Conservation (phyloP, 2,329 filamentous ascomycete genomes). For the Sphaerulina musiva region DNA sequence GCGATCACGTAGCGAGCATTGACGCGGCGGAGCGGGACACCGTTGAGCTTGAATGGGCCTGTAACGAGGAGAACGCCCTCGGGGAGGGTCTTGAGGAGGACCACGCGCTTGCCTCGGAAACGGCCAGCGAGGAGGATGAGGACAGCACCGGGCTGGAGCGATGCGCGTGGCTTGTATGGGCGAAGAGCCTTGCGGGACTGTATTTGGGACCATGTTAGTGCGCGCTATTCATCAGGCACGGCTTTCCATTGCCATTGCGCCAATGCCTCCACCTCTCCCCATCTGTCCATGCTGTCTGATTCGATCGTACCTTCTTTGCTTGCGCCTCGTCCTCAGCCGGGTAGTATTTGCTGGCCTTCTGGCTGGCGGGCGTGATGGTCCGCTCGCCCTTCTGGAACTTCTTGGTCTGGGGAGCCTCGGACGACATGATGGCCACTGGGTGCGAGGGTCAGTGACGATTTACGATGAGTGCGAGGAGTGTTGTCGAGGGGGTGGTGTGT, state of each 20-base stretch:
- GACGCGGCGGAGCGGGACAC: conserved; percentile 89
- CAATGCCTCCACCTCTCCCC: background rate
- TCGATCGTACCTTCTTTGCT: conserved; percentile 79
- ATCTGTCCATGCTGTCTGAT: background rate
- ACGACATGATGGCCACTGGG: conserved; percentile 28
- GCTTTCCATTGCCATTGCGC: background rate
- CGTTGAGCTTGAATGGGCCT: conserved; percentile 99
- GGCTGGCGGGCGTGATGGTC: conserved; percentile 74
- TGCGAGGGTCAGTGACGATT: background rate
- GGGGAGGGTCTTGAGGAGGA: conserved; percentile 95
- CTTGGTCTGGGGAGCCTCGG: conserved; percentile 57
- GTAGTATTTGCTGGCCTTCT: conserved; percentile 99
- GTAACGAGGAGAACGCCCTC: conserved; percentile 98
- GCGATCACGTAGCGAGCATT: conserved; percentile 92
- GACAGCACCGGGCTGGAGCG: conserved; percentile 88
- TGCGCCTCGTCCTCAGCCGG: conserved; percentile 83
- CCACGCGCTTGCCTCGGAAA: conserved; percentile 99
- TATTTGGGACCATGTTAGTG: conserved; percentile 21
- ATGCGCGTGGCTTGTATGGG: conserved; percentile 76
- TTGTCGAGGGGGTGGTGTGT: background rate
- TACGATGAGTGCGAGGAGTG: background rate
- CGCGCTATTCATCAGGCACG: conserved; percentile 4
- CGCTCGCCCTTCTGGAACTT: conserved; percentile 96
- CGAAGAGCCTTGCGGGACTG: conserved; percentile 93
- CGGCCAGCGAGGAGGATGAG: conserved; percentile 98